Percentiles rank a stretch among this genome's conserved stretches.
Conservation (phyloP, 768 basidiomycete genomes). For the Russula virescens region DNA sequence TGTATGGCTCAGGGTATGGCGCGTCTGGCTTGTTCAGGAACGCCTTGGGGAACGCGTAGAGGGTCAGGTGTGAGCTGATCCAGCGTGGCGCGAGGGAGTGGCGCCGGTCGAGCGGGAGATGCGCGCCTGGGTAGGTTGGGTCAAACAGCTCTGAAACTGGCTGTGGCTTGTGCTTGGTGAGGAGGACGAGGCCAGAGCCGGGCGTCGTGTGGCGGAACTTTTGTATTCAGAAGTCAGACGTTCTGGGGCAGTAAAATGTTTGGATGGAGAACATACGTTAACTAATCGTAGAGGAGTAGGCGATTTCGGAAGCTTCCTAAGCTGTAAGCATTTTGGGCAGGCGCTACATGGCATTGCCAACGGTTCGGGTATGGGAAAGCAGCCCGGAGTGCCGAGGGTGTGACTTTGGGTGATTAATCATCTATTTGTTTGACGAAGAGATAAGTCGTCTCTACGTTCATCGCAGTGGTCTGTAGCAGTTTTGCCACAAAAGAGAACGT, state of each 20-base stretch:
- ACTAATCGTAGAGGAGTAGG: conserved; percentile 6
- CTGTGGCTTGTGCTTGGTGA: not conserved
- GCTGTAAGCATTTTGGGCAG: conserved; percentile 13
- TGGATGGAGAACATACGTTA: not conserved
- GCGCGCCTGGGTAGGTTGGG: conserved; percentile 10
- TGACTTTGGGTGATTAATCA: no score
- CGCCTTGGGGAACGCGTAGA: conserved; percentile 18
- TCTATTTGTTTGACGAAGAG: no score
- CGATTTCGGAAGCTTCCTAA: conserved; percentile 2
- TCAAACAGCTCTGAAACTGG: conserved; percentile 1
- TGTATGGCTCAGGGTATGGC: not conserved
- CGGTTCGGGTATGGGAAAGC: no score
- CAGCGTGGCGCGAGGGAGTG: conserved; percentile 2
- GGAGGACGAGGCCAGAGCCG: conserved; percentile 8
- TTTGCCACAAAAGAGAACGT: no score
- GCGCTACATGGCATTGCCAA: not conserved
- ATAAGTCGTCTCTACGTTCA: no score
- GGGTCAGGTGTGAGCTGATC: not conserved
- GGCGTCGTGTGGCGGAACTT: conserved; percentile 15
- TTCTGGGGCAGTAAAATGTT: not conserved
- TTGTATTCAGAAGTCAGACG: not conserved
- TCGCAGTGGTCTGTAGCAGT: no score
- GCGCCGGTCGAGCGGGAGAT: not conserved
- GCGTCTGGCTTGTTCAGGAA: not conserved
- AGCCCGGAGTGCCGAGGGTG: no score